phyloP scores from a whole-genome alignment of 768 basidiomycete genomes.

The Rhizopogon rudus region DNA sequence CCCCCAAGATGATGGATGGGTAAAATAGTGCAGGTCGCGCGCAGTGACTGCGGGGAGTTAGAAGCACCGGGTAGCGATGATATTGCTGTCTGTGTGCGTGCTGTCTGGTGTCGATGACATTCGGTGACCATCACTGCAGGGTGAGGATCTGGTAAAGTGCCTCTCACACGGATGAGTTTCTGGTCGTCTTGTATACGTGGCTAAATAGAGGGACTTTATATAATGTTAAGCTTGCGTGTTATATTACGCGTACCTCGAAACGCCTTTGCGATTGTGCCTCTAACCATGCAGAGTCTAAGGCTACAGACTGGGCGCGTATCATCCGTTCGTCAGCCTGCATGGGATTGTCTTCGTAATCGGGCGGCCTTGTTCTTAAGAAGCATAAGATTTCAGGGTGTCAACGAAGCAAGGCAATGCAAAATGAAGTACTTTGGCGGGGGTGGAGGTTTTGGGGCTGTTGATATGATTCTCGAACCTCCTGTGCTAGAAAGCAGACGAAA shows the following conservation, averaged over 20 bases:
- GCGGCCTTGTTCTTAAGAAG: conserved; percentile 38
- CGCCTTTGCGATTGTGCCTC: conserved; percentile 16
- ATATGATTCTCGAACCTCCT: conserved; percentile 30
- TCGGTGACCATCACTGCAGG: conserved; percentile 22
- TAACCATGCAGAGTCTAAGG: conserved; percentile 34
- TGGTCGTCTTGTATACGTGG: not conserved
- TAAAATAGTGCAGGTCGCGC: conserved; percentile 10
- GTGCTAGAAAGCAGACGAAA: conserved; percentile 45
- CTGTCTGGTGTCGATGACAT: conserved; percentile 5
- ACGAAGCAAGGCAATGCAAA: not conserved
- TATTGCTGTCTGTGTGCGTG: not conserved
- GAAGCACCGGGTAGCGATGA: not conserved
- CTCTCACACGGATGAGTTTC: conserved; percentile 7
- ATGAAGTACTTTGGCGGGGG: conserved; percentile 34
- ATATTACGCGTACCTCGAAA: conserved; percentile 13
- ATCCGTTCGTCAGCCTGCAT: conserved; percentile 38
- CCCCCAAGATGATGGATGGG: conserved; percentile 11
- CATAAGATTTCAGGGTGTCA: not conserved
- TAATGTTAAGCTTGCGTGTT: not conserved
- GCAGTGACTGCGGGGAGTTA: conserved; percentile 21
- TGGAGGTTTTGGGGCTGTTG: conserved; percentile 37
- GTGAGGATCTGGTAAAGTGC: not conserved
- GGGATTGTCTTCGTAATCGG: conserved; percentile 44
- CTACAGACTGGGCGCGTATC: conserved; percentile 32
- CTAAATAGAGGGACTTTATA: conserved; percentile 10